Conservation (phyloP, 352 stramenopile species). For the Peronospora belbahrii region DNA sequence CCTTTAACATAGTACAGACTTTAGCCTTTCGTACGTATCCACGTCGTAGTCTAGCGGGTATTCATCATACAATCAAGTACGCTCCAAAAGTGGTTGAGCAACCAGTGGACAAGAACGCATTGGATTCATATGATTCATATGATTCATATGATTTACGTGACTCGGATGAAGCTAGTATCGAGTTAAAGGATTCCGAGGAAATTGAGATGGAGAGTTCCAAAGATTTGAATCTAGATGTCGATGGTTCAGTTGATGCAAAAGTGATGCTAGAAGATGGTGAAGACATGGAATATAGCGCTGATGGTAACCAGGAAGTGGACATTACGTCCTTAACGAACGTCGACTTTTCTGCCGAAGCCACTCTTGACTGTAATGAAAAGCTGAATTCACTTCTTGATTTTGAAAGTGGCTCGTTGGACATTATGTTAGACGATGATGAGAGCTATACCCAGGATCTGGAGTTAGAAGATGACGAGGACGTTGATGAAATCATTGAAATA, state of each 20-base stretch:
- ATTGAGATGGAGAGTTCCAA: neutral
- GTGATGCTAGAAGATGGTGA: slow-evolving; percentile 23
- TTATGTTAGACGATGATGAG: slow-evolving; percentile 40
- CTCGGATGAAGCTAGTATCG: slow-evolving; percentile 11
- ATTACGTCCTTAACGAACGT: slow-evolving; percentile 13
- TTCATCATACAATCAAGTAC: slow-evolving; percentile 30
- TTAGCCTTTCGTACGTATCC: slow-evolving; percentile 20
- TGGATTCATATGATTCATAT: slow-evolving; percentile 20
- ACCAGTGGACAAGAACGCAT: slow-evolving; percentile 5
- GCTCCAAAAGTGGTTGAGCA: slow-evolving; percentile 24
- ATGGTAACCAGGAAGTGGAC: slow-evolving; percentile 20
- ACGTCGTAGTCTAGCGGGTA: slow-evolving; percentile 13
- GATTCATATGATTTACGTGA: slow-evolving; percentile 20
- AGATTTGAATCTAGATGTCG: slow-evolving; percentile 20
- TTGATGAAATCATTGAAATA: slow-evolving; percentile 46
- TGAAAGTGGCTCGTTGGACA: slow-evolving; percentile 25
- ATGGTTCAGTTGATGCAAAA: slow-evolving; percentile 20
- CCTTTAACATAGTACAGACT: slow-evolving; percentile 12
- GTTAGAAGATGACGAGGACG: slow-evolving; percentile 25
- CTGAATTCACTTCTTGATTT: slow-evolving; percentile 32
- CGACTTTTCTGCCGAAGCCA: slow-evolving; percentile 24
- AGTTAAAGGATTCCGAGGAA: slow-evolving; percentile 14
- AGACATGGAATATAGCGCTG: slow-evolving; percentile 24
- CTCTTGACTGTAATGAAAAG: slow-evolving; percentile 20
- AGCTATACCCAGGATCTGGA: slow-evolving; percentile 48